Percentiles rank a stretch among this genome's conserved stretches.
These are phyloP conservation scores for Protomyces inundatus DNA, from an alignment of 1,139 yeast genomes.

Conservation along the genomic window DNA sequence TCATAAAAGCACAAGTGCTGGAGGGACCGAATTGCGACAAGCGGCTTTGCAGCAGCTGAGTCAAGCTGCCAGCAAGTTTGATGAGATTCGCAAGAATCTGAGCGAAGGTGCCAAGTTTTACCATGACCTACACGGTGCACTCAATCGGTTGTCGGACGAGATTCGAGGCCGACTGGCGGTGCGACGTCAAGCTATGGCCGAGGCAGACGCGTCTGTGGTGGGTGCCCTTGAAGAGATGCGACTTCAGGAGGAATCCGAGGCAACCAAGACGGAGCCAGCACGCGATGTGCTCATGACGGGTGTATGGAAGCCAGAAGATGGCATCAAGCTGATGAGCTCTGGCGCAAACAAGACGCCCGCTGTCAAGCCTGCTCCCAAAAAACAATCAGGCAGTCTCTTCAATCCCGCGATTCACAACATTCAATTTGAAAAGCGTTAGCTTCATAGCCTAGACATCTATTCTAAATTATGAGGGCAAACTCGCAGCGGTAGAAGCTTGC, in stretches of 20 bases:
- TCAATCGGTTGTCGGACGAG: slow-evolving; percentile 47
- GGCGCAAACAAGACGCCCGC: background rate
- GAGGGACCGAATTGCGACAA: slow-evolving; percentile 41
- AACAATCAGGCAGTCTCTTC: background rate
- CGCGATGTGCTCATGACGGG: background rate
- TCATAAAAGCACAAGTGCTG: background rate
- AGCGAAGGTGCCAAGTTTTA: slow-evolving; percentile 70
- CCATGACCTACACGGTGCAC: slow-evolving; percentile 53
- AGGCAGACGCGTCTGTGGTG: background rate
- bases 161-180: slow-evolving; percentile 53
- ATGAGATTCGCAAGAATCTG: slow-evolving; percentile 56
- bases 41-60: slow-evolving; percentile 53
- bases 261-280: slow-evolving; percentile 33
- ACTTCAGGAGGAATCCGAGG: background rate
- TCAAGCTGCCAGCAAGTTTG: slow-evolving; percentile 49
- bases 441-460: too few relatives aligned
- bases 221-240: background rate
- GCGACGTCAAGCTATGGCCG: slow-evolving; percentile 36
- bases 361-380: background rate
- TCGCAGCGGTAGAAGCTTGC: too few relatives aligned
- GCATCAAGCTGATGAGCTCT: background rate
- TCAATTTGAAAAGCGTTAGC: background rate
- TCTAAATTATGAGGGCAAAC: too few relatives aligned
- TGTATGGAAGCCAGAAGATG: slow-evolving; percentile 14
- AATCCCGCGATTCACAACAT: slow-evolving; percentile 14